These are phyloP conservation scores for Stachybotrys elegans DNA, from an alignment of 2,329 filamentous ascomycete species.

Conservation along the genomic window DNA sequence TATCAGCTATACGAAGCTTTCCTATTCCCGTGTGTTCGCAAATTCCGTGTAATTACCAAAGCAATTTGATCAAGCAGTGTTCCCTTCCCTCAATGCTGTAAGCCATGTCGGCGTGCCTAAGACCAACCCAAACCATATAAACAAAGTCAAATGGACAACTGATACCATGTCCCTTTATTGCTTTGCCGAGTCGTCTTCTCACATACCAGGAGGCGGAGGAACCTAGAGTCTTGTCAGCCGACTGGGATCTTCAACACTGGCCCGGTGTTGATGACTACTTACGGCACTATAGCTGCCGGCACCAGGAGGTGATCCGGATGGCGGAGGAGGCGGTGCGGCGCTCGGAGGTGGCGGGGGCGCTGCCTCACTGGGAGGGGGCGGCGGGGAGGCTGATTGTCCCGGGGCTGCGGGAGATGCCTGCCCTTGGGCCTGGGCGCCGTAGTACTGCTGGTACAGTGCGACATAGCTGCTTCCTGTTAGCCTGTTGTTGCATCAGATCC, in stretches of 20 bases:
- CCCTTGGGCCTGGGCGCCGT: constrained; percentile 40
- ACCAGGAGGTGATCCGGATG: constrained; percentile 47
- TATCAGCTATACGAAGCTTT: no score
- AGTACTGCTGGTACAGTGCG: constrained; percentile 72
- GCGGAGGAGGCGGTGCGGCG: constrained; percentile 44
- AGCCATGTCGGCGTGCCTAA: no score
- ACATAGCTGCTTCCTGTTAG: constrained; percentile 42
- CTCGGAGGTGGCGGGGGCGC: constrained; percentile 56
- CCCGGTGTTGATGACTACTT: constrained; percentile 25
- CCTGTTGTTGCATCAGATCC: background rate
- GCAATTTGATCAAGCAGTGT: no score
- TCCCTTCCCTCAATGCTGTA: no score
- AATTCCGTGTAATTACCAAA: no score
- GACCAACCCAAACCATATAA: no score
- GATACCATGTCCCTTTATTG: no score
- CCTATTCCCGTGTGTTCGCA: no score
- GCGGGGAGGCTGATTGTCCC: constrained; percentile 44
- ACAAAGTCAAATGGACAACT: no score
- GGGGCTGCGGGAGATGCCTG: constrained; percentile 40
- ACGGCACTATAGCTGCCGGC: constrained; percentile 58
- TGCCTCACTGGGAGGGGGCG: constrained; percentile 55
- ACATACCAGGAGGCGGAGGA: constrained; percentile 53
- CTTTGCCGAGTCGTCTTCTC: no score
- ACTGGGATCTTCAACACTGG: background rate
- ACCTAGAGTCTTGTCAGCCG: constrained; percentile 30